Base-by-base conservation (phyloP, 176 grass and related monocot genomes). In the Olyra latifolia region DNA sequence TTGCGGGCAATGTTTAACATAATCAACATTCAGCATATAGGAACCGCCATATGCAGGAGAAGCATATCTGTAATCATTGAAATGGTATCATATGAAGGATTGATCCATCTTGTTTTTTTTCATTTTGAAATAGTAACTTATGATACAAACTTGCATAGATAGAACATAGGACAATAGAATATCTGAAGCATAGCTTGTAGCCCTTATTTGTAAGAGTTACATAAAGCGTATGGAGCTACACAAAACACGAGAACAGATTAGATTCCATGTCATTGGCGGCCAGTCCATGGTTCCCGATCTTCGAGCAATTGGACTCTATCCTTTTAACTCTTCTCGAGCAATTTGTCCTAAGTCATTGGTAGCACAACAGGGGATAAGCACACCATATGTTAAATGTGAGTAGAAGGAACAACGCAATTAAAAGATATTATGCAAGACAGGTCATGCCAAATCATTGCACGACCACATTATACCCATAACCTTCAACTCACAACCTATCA, bases 241-340 rank as follows among this genome's bases (percentile, higher is more conserved):
- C 17, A 49, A 30, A 30, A 70, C 68, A 0, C 29, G 38, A n/a
- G 22, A 12, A 41, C 15, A 7, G 14, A 48, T 19, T 75, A 42
- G 14, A 87, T 89, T 95, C 95, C 95, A 88, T 90, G 74, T 87
- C 80, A 66, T 81, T 77, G 13, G 69, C 54, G 72, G 92, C 65
- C 50, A 85, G 50, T 13, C 38, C 66, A 49, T 80, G 80, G 43
- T 52, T 76, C 84, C 92, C 95, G 71, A 82, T 79, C 68, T 87
- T 98, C 92, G 35, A 98, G 92, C 80, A 95, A 88, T 45, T 86
- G 80, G 4, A 55, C 82, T 82, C 92, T 85, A 64, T 98, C 92
- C 62, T 82, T 75, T 83, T 76, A 58, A 95, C 79, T 77, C 92
- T 91, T 72, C 30, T 76, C 77, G 95, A 48, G 78, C 95, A 98